Base-by-base conservation (phyloP, 1,284 basidiomycete species). In the Erythrobasidium hasegawianum region DNA sequence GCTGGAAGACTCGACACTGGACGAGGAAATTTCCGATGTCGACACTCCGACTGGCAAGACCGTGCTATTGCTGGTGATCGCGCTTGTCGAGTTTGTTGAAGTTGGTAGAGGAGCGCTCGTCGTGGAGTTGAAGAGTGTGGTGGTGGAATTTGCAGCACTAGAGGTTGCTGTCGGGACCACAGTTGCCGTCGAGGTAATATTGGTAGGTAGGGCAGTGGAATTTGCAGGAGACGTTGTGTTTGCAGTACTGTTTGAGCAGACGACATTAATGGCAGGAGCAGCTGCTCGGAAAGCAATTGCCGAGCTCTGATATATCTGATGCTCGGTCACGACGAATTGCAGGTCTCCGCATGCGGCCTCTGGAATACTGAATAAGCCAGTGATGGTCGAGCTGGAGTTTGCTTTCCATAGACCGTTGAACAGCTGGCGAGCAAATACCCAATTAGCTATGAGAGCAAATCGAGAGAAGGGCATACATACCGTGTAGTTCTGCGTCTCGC, bases 201-300 rank as follows among this genome's bases (percentile, higher is more conserved):
- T 59, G 20, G 27, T 18, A 20, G 57, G 18, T 16, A 22, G 18
- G 20, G 18, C 57, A 49, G 18, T 65, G 9, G 55, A 26, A 18
- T 33, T 58, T 9, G 56, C 43, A 27, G 61, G 22, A 27, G 54
- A 56, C 1, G 61, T 65, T 49, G 62, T 45, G 24, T 65, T 65
- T 11, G 47, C 20, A 27, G 62, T 52, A 22, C 38, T 20, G 27
- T 4, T 10, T 41, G 29, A 20, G 40, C 10, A 49, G 55, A 65
- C 26, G 55, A 40, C 13, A 57, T 65, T 57, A 7, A 65, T 39
- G 20, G 43, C 29, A 43, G 62, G 62, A 16, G 56, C 40, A 40
- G 62, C 62, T 27, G 62, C 55, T 53, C 58, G 62, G 22, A 65
- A 65, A 13, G 24, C 18, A 18, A 65, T 65, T 7, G 62, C 62